These are phyloP conservation scores for Raffaelea ambrosiae DNA, from an alignment of 2,329 filamentous ascomycete species.

Conservation along the genomic window DNA sequence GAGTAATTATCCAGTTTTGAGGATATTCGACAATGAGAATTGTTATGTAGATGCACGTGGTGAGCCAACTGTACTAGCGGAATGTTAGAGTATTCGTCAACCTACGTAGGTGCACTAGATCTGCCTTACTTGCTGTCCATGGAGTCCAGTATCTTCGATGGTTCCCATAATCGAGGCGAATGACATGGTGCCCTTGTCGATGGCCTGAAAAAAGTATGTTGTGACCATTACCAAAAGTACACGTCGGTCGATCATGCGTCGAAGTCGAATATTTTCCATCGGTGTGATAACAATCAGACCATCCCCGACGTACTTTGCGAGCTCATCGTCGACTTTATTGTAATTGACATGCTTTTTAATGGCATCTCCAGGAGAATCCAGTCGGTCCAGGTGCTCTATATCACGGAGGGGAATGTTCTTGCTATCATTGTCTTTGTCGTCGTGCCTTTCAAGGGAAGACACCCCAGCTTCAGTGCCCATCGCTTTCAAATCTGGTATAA, in stretches of 20 bases:
- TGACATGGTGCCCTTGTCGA: conserved; percentile 59
- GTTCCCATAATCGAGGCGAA: conserved; percentile 59
- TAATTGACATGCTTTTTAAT: not conserved
- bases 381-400: no score
- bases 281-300: conserved; percentile 51
- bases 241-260: conserved; percentile 56
- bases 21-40: conserved; percentile 66
- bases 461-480: no score
- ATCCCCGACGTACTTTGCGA: conserved; percentile 58
- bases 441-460: no score
- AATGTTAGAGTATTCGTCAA: no score
- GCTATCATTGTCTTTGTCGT: no score
- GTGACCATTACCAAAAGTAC: conserved; percentile 63
- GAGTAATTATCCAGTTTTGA: conserved; percentile 44
- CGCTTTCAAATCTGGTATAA: no score
- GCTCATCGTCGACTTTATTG: conserved; percentile 50
- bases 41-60: conserved; percentile 65
- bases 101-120: no score
- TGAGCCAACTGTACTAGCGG: conserved; percentile 66
- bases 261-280: conserved; percentile 43
- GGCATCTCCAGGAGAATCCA: no score
- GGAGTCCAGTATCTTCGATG: conserved; percentile 38
- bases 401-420: no score
- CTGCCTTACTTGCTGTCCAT: conserved; percentile 24
- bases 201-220: conserved; percentile 64